Percentiles rank a stretch among this genome's conserved stretches.
These are phyloP conservation scores for Fusarium globosum DNA, from an alignment of 2,329 filamentous ascomycete genomes.

Conservation along the genomic window DNA sequence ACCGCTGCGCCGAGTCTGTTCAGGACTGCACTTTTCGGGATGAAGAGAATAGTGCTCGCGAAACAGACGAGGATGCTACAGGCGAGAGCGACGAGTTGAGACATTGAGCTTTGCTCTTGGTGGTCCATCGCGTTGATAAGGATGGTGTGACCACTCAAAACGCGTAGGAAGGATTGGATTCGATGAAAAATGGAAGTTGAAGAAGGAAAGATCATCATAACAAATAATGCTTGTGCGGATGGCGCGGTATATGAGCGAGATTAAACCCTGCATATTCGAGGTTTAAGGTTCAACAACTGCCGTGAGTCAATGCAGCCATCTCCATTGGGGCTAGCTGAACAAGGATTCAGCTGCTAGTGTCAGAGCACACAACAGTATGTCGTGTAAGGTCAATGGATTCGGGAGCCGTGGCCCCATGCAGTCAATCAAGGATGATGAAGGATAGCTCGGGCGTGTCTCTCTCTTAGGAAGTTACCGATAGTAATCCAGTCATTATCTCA, in stretches of 20 bases:
- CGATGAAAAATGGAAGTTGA: not conserved
- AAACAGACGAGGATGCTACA: not conserved
- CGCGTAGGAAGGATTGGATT: not conserved
- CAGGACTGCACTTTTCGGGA: not conserved
- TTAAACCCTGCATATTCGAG: not conserved
- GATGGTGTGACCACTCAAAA: not conserved
- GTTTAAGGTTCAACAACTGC: not conserved
- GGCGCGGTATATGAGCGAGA: not conserved
- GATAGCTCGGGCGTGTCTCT: rapidly evolving
- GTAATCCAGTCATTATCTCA: not conserved
- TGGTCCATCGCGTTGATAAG: not conserved
- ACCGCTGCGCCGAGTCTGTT: not conserved
- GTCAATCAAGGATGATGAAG: rapidly evolving
- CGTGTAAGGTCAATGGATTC: not conserved
- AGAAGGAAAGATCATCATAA: no score
- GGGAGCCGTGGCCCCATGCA: not conserved
- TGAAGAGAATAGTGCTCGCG: not conserved
- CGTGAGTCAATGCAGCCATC: not conserved
- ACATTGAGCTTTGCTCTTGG: no score
- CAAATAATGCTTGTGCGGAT: not conserved
- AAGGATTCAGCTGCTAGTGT: not conserved
- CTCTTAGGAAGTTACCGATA: not conserved
- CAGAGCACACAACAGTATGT: not conserved
- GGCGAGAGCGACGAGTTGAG: not conserved
- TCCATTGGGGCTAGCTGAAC: not conserved